Evolutionary conservation across 345 rosid species (phyloP), one percentile per base, ranked within the genome.

Genomic region (Citrus hindsii): DNA sequence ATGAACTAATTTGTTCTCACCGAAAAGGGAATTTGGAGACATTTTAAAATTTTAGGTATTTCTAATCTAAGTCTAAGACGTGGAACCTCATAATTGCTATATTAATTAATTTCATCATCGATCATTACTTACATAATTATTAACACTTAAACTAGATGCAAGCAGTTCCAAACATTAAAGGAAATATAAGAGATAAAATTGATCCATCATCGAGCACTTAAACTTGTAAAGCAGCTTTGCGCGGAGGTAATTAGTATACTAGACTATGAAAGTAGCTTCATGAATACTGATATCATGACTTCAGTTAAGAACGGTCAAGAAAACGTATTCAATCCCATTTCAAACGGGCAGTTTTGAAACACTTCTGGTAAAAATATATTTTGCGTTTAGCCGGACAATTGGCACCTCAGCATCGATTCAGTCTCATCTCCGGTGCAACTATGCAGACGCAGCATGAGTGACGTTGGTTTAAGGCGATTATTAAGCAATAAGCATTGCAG

Each of bases 371-470:
- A 82, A 7, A 75, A 75, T 68, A 75, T 68, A 79, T 79, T 30
- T 78, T 79, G 62, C 84, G 82, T 78, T 81, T 84, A 61, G 83
- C 84, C 0, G 84, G 81, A 12, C 68, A 55, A 53, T 79, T 74
- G 38, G 74, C 84, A 12, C 87, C 87, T 14, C 25, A 73, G 32
- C 74, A 73, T 0, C 77, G 71, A 67, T 79, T 81, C 30, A 55
- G 42, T 40, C 53, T 35, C 5, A 72, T 79, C 35, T 74, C 71
- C 21, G 81, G 87, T 2, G 79, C 87, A 16, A 51, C 87, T 14
- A 71, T 73, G 68, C 84, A 82, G 59, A 75, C 81, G 82, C 84
- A 84, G 63, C 82, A 25, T 25, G 27, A 84, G 78, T 78, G 78
- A 60, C 86, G 79, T 53, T 81, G 86, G 86, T 81, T 81, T 66